Evolutionary conservation across 192 early-diverging fungal species (phyloP), one percentile per base, ranked within the genome.

Genomic region (Umbelopsis vinacea): DNA sequence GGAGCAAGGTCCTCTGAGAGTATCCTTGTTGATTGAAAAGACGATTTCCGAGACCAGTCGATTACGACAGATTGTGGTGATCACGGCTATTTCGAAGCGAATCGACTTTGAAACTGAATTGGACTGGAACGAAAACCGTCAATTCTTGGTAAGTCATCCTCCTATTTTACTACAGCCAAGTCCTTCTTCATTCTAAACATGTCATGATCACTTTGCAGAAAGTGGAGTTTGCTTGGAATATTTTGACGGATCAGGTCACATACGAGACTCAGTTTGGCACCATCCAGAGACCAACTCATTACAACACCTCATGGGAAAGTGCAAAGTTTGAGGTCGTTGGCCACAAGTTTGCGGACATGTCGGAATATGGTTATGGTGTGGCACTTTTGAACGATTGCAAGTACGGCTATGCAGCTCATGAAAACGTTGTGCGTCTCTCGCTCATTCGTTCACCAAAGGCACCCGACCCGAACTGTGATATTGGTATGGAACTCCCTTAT

Each of bases 281-380:
- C 21, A 81, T 98, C 15, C 93, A 93, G 76, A 83, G 98, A 15
- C 94, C 98, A 5, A 98, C 98, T 21, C 97, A 98, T 54, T 95
- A 87, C 85, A 99, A 98, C 79, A 99, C 92, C 6, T 86, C 89
- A 37, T 97, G 95, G 89, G 96, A 95, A 50, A 83, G 89, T 69
- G 93, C 94, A 6, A 92, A 94, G 70, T 99, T 99, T 72, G 97
- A 98, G 83, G 97, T 98, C 2, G 96, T 95, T 72, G 97, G 89
- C 0, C 98, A 99, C 84, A 96, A 96, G 70, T 99, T 93, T 84
- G 98, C 90, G 9, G 98, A 99, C 66, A 83, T 95, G n/a, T 96
- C 94, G 1, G 97, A 99, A 74, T 93, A 87, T 71, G 96, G 98
- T 0, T 98, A 93, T 79, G 98, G 98, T 37, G 92, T 97, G 10